Conservation (phyloP, 1,284 basidiomycete species). For the Thelephora terrestris region DNA sequence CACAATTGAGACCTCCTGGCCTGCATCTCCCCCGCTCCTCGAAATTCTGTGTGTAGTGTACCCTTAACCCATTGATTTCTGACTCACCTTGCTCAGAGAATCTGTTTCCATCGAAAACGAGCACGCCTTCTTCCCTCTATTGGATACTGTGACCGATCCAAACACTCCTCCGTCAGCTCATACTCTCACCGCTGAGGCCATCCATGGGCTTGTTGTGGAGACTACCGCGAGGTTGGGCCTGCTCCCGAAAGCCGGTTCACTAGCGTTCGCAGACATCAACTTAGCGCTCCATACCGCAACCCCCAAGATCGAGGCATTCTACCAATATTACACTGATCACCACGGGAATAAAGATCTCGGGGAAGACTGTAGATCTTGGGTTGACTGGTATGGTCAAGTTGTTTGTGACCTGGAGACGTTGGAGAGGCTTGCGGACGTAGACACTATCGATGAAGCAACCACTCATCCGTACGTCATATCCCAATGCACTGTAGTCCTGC, state of each 20-base stretch:
- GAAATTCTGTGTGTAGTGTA: conserved; percentile 66
- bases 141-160: conserved; percentile 53
- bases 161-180: conserved; percentile 26
- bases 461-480: conserved; percentile 12
- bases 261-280: conserved; percentile 47
- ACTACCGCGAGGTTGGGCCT: conserved; percentile 36
- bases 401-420: conserved; percentile 66
- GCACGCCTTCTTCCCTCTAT: conserved; percentile 56
- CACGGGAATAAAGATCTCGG: conserved; percentile 14
- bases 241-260: conserved; percentile 36
- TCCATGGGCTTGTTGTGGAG: conserved; percentile 45
- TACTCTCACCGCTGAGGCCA: conserved; percentile 35
- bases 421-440: conserved; percentile 42
- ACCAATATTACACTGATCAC: conserved; percentile 46
- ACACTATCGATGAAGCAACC: conserved; percentile 29
- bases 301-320: conserved; percentile 67
- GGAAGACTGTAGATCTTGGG: conserved; percentile 64
- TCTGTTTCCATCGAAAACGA: conserved; percentile 55
- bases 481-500: conserved; percentile 2
- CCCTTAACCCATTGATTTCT: conserved; percentile 5
- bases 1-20: conserved; percentile 73
- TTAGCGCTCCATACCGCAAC: conserved; percentile 60
- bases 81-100: conserved; percentile 36
- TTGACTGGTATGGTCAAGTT: conserved; percentile 76
- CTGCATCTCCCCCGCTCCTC: conserved; percentile 61